Percentiles rank a stretch among this genome's conserved stretches.
phyloP scores from a whole-genome alignment of 2,329 filamentous ascomycete genomes.

The Colletotrichum cordylinicola region DNA sequence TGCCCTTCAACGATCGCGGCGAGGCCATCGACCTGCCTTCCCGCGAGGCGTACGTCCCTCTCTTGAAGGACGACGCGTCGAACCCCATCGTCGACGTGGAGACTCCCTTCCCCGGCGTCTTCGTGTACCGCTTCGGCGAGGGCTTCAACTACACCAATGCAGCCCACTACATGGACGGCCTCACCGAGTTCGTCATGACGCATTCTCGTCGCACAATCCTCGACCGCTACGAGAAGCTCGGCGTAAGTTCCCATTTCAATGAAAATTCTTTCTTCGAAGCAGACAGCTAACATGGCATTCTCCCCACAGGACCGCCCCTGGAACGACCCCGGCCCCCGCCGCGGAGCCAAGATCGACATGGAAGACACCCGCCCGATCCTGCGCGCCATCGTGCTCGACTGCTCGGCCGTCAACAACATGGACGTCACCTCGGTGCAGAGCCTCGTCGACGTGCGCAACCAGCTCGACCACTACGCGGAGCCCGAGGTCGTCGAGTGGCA shows the following conservation, averaged over 20 bases:
- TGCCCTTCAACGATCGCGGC: constrained; percentile 21
- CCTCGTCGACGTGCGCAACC: constrained; percentile 59
- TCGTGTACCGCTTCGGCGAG: constrained; percentile 58
- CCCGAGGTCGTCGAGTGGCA: constrained; percentile 57
- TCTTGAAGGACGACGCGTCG: constrained; percentile 46
- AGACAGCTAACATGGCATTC: neutral
- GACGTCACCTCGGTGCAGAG: constrained; percentile 65
- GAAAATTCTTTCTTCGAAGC: fast-evolving
- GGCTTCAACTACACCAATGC: constrained; percentile 60
- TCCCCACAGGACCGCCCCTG: constrained; percentile 52
- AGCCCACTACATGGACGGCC: constrained; percentile 49
- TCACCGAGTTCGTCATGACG: constrained; percentile 44
- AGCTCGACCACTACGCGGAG: constrained; percentile 57
- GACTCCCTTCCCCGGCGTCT: constrained; percentile 52
- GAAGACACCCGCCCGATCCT: constrained; percentile 50
- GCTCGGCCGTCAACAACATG: constrained; percentile 60
- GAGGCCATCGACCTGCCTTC: constrained; percentile 15
- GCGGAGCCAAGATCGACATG: constrained; percentile 34
- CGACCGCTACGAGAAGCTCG: constrained; percentile 49
- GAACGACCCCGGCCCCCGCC: constrained; percentile 55
- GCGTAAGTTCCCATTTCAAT: constrained; percentile 38
- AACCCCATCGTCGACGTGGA: constrained; percentile 50
- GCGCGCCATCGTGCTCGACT: constrained; percentile 62
- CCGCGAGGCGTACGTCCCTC: constrained; percentile 45
- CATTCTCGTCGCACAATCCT: constrained; percentile 46